phyloP scores from a whole-genome alignment of 2,329 filamentous ascomycete species.

The Periglandula ipomoeae region DNA sequence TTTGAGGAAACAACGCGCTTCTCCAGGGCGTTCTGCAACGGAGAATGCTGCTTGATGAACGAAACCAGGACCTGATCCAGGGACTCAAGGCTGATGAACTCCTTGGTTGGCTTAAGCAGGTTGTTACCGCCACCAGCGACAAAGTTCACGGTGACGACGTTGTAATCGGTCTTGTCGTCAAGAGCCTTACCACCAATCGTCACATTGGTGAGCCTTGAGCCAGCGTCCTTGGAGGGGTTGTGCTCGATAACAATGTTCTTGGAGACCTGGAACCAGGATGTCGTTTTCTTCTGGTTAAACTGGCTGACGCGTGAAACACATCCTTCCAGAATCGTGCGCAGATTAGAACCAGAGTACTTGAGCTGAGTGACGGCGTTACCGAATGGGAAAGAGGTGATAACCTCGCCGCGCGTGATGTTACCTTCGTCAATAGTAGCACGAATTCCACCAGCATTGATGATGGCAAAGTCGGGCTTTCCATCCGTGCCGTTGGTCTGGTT shows the following conservation, averaged over 20 bases:
- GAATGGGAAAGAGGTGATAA: constrained; percentile 57
- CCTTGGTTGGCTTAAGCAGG: constrained; percentile 34
- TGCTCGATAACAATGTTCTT: constrained; percentile 47
- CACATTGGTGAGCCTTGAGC: constrained; percentile 42
- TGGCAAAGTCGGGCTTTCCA: constrained; percentile 39
- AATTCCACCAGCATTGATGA: constrained; percentile 57
- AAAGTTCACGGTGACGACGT: constrained; percentile 54
- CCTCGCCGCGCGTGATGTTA: constrained; percentile 52
- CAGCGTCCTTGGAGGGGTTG: constrained; percentile 40
- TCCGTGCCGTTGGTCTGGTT: constrained; percentile 31
- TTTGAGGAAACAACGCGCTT: constrained; percentile 20
- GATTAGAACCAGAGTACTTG: constrained; percentile 38
- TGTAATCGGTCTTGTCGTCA: constrained; percentile 38
- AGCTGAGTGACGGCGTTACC: constrained; percentile 55
- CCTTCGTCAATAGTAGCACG: constrained; percentile 54
- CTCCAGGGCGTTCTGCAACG: constrained; percentile 41
- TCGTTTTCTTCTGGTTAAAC: constrained; percentile 41
- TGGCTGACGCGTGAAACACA: constrained; percentile 46
- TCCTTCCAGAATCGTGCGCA: constrained; percentile 52
- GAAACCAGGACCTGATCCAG: constrained; percentile 43
- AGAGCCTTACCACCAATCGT: constrained; percentile 40
- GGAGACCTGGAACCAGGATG: constrained; percentile 53
- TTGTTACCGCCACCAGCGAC: constrained; percentile 55
- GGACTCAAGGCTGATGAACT: constrained; percentile 38
- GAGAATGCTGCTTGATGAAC: constrained; percentile 40